Evolutionary conservation across 495 filamentous ascomycete species (phyloP).

Genomic region (Penicillium paxilli): DNA sequence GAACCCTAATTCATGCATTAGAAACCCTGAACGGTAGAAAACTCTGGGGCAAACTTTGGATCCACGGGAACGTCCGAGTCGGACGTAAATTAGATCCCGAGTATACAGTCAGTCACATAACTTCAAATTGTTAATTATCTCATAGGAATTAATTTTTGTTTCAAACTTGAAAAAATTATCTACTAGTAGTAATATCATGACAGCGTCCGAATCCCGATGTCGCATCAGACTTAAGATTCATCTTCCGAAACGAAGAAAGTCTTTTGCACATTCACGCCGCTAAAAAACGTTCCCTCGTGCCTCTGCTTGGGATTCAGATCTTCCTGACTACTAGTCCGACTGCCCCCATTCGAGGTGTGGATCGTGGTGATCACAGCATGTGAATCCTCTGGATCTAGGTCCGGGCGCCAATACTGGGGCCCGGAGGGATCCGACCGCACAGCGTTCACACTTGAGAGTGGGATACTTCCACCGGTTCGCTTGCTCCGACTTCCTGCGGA

Average conservation of each 20-base stretch:
- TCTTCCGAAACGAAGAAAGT: conserved; percentile 36
- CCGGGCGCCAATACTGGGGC: conserved; percentile 35
- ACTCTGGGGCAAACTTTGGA: neutral
- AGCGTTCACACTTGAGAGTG: conserved; percentile 34
- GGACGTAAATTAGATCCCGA: neutral
- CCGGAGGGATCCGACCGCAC: conserved; percentile 18
- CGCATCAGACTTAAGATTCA: too few relatives aligned
- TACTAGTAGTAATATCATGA: neutral
- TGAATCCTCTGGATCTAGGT: conserved; percentile 27
- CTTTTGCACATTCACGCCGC: conserved; percentile 42
- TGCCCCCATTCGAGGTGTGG: conserved; percentile 31
- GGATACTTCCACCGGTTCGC: conserved; percentile 30
- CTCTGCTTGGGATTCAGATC: conserved; percentile 33
- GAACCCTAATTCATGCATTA: neutral
- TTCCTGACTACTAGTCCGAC: conserved; percentile 39
- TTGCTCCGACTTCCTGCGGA: conserved; percentile 28
- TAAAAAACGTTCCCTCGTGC: conserved; percentile 13
- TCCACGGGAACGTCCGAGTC: neutral
- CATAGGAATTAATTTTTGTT: neutral
- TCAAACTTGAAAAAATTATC: neutral
- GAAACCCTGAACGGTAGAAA: neutral
- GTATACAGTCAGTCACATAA: neutral
- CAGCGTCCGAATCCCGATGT: neutral
- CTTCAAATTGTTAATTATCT: too few relatives aligned
- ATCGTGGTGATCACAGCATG: conserved; percentile 34